Conservation (phyloP, 1,139 yeast species). For the Meyerozyma carpophila region DNA sequence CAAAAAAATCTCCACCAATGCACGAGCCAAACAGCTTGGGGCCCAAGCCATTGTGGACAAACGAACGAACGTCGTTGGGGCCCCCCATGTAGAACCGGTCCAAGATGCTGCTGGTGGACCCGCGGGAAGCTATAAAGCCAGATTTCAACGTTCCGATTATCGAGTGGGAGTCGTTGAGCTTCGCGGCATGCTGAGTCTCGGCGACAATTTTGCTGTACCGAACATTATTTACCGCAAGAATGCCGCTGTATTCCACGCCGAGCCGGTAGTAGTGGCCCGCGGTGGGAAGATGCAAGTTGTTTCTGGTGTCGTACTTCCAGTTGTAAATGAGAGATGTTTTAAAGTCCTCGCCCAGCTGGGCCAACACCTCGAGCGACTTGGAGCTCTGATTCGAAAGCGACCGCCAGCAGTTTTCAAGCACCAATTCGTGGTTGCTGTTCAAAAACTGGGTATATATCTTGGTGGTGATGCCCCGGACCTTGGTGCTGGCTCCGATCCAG, state of each 20-base stretch:
- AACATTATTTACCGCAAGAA: slow-evolving; percentile 19
- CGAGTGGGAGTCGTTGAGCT: slow-evolving; percentile 22
- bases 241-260: slow-evolving; percentile 56
- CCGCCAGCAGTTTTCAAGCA: slow-evolving; percentile 62
- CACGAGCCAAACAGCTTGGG: slow-evolving; percentile 62
- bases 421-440: slow-evolving; percentile 48
- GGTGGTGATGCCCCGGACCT: slow-evolving; percentile 52
- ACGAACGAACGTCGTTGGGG: slow-evolving; percentile 77
- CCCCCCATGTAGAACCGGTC: slow-evolving; percentile 23
- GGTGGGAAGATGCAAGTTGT: slow-evolving; percentile 50
- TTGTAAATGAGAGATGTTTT: slow-evolving; percentile 55
- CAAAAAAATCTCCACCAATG: slow-evolving; percentile 77
- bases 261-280: slow-evolving; percentile 50
- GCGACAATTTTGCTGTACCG: slow-evolving; percentile 42
- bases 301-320: slow-evolving; percentile 51
- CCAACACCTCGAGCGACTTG: slow-evolving; percentile 27
- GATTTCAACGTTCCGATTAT: slow-evolving; percentile 41
- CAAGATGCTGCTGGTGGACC: slow-evolving; percentile 15
- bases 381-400: slow-evolving; percentile 44
- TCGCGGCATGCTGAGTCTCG: slow-evolving; percentile 41
- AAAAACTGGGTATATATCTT: slow-evolving; percentile 36
- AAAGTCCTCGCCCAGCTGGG: slow-evolving; percentile 55
- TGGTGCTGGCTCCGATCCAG: slow-evolving; percentile 60
- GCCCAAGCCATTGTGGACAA: slow-evolving; percentile 75
- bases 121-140: slow-evolving; percentile 45